These are phyloP conservation scores for Barbatosphaeria neglecta DNA, from an alignment of 495 filamentous ascomycete genomes.

Conservation along the genomic window DNA sequence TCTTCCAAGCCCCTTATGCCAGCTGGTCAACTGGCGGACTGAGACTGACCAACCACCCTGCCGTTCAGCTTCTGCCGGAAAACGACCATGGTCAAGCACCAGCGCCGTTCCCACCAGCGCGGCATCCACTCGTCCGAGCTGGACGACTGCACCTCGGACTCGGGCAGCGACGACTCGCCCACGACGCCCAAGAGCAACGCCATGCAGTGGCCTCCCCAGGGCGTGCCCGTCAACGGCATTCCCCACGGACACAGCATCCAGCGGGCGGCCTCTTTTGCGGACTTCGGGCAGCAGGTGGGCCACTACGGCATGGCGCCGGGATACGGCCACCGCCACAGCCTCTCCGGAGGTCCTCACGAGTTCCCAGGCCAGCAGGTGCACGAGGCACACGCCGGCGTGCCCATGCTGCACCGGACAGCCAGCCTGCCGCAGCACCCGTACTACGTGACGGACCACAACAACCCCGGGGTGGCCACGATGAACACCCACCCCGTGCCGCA, in stretches of 20 bases:
- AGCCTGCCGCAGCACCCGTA: conserved; percentile 31
- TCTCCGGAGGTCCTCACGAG: conserved; percentile 27
- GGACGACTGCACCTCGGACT: conserved; percentile 46
- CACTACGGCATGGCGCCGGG: conserved; percentile 25
- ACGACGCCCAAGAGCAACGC: conserved; percentile 32
- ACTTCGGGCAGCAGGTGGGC: conserved; percentile 32
- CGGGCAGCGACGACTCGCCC: conserved; percentile 37
- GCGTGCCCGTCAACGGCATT: conserved; percentile 10
- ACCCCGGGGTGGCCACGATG: conserved; percentile 41
- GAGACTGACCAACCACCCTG: conserved; percentile 13
- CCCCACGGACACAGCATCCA: conserved; percentile 22
- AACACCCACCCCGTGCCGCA: conserved; percentile 32
- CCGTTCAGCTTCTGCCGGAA: conserved; percentile 68
- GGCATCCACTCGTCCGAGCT: conserved; percentile 43
- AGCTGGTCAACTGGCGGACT: no score
- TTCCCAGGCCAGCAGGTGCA: conserved; percentile 23
- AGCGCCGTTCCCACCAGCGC: conserved; percentile 55
- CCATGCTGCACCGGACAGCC: conserved; percentile 24
- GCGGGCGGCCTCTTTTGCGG: conserved; percentile 29
- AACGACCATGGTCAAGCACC: conserved; percentile 80
- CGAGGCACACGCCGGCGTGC: conserved; percentile 19
- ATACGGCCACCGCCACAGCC: conserved; percentile 27
- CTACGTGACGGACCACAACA: conserved; percentile 39
- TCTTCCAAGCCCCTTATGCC: no score
- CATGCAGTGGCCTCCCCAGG: conserved; percentile 26